Evolutionary conservation across 768 basidiomycete genomes (phyloP).

Genomic region (Thelephora ganbajun): DNA sequence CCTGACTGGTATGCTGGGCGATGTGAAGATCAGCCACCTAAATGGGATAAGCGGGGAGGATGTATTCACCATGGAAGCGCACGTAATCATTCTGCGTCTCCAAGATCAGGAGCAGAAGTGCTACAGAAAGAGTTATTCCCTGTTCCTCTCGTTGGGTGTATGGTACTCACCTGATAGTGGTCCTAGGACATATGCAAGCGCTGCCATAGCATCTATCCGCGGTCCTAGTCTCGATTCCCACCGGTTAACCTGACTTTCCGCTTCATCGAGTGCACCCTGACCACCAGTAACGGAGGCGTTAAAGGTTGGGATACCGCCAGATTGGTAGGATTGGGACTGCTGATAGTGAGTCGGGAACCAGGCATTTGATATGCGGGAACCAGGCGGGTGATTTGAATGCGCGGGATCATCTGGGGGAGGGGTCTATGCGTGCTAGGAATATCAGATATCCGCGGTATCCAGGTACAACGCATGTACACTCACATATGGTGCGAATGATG

Average conservation of each 20-base stretch:
- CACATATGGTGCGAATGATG: constrained; percentile 53
- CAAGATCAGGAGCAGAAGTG: constrained; percentile 48
- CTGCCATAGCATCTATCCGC: constrained; percentile 55
- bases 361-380: constrained; percentile 19
- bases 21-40: constrained; percentile 4
- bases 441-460: constrained; percentile 2
- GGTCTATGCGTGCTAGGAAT: constrained; percentile 21
- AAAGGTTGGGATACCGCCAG: constrained; percentile 50
- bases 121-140: constrained; percentile 19
- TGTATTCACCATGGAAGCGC: constrained; percentile 55
- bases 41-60: neutral
- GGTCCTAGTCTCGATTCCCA: constrained; percentile 62
- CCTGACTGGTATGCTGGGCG: constrained; percentile 65
- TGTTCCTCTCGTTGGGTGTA: neutral
- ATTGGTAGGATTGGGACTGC: constrained; percentile 45
- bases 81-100: constrained; percentile 69
- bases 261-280: constrained; percentile 23
- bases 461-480: constrained; percentile 8
- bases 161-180: constrained; percentile 50
- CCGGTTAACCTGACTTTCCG: constrained; percentile 30
- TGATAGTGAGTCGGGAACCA: constrained; percentile 35
- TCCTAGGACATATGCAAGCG: constrained; percentile 51
- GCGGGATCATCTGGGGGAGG: constrained; percentile 45
- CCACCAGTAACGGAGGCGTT: constrained; percentile 28
- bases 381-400: constrained; percentile 11